phyloP scores from a whole-genome alignment of 257 asterid genomes.

The Solanum piurae region DNA sequence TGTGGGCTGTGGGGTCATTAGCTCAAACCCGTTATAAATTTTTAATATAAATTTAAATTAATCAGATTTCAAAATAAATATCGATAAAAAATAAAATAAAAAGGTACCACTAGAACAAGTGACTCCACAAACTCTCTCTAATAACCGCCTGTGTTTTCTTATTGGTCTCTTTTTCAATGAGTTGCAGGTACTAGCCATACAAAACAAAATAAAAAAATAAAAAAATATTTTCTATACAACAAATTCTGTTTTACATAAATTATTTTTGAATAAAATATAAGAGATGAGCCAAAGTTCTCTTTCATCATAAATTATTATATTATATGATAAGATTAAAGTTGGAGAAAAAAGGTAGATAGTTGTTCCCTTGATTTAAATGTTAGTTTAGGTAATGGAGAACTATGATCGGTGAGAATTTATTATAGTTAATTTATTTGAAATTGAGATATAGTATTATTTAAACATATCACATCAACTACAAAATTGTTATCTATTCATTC shows the following conservation, averaged over 20 bases:
- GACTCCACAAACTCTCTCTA: slow-evolving; percentile 33
- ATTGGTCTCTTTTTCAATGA: slow-evolving; percentile 23
- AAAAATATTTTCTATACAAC: not conserved
- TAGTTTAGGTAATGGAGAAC: not conserved
- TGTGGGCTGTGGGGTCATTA: slow-evolving; percentile 25
- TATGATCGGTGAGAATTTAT: not conserved
- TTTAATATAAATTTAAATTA: not conserved
- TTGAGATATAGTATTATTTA: not conserved
- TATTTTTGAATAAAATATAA: not conserved
- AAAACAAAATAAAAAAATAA: not conserved
- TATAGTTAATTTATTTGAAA: not conserved
- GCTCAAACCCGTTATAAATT: slow-evolving; percentile 10
- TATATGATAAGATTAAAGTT: not conserved
- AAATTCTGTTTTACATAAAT: not conserved
- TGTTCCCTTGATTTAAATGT: not conserved
- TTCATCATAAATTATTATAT: not conserved
- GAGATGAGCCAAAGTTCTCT: not conserved
- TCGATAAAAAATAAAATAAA: not conserved
- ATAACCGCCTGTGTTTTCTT: slow-evolving; percentile 42
- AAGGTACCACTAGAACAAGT: slow-evolving; percentile 5
- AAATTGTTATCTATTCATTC: too few relatives aligned
- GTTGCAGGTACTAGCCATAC: slow-evolving; percentile 7
- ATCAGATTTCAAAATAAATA: accelerated
- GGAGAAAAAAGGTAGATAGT: not conserved
- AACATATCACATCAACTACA: not conserved